Evolutionary conservation across 2,329 filamentous ascomycete genomes (phyloP).

Genomic region (Alternaria viburni): DNA sequence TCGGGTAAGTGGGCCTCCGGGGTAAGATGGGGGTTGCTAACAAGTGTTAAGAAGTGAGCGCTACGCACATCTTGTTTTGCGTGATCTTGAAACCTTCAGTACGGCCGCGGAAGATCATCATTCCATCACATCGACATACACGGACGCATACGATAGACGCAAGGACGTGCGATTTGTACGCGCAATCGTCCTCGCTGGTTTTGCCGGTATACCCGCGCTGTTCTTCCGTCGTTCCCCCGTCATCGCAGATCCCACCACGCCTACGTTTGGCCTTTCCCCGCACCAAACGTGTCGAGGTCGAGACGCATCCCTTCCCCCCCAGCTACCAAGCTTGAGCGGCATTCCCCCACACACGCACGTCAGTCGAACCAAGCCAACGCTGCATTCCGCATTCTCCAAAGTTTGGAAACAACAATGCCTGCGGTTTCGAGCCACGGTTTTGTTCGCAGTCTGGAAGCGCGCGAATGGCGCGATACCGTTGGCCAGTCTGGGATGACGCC

Average conservation of each 20-base stretch:
- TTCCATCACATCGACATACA: not conserved
- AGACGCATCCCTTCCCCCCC: not conserved
- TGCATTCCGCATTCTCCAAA: not conserved
- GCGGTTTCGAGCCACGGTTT: constrained; percentile 10
- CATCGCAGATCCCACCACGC: not conserved
- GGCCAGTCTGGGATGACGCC: constrained; percentile 32
- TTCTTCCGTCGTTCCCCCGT: not conserved
- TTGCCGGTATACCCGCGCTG: not conserved
- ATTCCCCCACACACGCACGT: not conserved
- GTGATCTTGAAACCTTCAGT: not conserved
- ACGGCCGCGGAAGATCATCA: not conserved
- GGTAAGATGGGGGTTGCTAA: not conserved
- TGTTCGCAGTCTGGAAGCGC: constrained; percentile 6
- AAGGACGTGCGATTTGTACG: not conserved
- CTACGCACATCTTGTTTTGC: not conserved
- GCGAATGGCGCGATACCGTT: constrained; percentile 24
- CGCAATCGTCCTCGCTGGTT: not conserved
- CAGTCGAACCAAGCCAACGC: not conserved
- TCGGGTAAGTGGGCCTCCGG: not conserved
- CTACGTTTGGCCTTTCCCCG: not conserved
- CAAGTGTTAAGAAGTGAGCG: not conserved
- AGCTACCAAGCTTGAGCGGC: not conserved
- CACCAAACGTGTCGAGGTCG: not conserved
- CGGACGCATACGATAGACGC: not conserved
- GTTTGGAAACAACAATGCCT: constrained; percentile 13